Base-by-base conservation (phyloP, 441 rosid species). In the Eruca vesicaria region DNA sequence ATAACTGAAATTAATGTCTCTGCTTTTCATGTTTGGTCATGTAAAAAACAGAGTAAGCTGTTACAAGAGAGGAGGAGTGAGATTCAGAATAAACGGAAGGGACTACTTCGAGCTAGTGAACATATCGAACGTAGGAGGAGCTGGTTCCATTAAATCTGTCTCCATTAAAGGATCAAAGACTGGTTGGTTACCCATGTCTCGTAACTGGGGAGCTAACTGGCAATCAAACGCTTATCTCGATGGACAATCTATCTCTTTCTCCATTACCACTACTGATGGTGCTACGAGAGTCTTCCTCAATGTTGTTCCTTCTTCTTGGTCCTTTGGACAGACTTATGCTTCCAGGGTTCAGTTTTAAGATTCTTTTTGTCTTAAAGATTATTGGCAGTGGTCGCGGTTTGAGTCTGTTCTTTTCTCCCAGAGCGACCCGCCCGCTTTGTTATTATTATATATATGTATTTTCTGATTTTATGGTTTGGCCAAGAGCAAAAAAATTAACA, bases 131-230 rank as follows among this genome's bases (percentile, higher is more conserved):
- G 86, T 90, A 9, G 95, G 79, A 20, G 90, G 86, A 36, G 87
- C 80, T 23, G 92, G 95, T 63, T 85, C 95, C 0, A 78, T 90
- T 19, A 56, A 68, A 68, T 81, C 87, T 0, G 86, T 85, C 0
- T 86, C 85, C 8, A 82, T 90, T 52, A 88, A 88, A 79, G 92
- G 92, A 18, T 79, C 91, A 12, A 86, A 76, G 56, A 86, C 86
- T 0, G 84, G 80, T 15, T 90, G 92, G 95, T 74, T 78, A 77
- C 74, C 87, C 4, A 88, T 88, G 95, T 88, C 92, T 9, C 84
- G 91, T 32, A 90, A 90, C 69, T 88, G 95, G 95, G 95, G 95
- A 50, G 86, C 92, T 19, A 88, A 90, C 53, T 88, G 95, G 92
- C 92, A 90, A 76, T 88, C 95, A 20, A 90, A 90, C 59, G 79